Evolutionary conservation across 2,329 filamentous ascomycete species (phyloP).

Genomic region (Grosmannia serpens): DNA sequence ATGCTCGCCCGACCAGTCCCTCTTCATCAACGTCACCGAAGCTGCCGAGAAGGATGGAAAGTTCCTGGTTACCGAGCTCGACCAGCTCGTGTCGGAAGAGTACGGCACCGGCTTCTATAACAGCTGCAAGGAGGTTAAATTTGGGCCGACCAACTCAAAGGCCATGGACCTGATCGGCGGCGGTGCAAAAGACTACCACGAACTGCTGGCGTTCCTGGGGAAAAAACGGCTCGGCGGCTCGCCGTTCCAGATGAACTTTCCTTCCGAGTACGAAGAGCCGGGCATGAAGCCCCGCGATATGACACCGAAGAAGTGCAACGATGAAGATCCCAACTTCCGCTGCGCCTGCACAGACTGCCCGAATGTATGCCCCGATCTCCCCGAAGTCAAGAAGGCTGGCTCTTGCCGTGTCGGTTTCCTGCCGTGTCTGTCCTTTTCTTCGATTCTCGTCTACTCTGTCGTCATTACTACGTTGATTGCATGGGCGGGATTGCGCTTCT

Average conservation of each 20-base stretch:
- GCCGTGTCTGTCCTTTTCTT: slow-evolving; percentile 89
- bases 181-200: slow-evolving; percentile 78
- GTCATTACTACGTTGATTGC: slow-evolving; percentile 60
- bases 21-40: slow-evolving; percentile 86
- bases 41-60: slow-evolving; percentile 50
- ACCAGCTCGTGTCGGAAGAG: slow-evolving; percentile 73
- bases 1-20: slow-evolving; percentile 90
- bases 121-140: slow-evolving; percentile 98
- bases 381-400: slow-evolving; percentile 56
- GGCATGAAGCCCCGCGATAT: slow-evolving; percentile 64
- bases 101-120: slow-evolving; percentile 86
- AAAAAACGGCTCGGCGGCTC: slow-evolving; percentile 86
- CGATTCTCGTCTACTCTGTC: slow-evolving; percentile 74
- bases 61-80: slow-evolving; percentile 70
- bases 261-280: slow-evolving; percentile 45
- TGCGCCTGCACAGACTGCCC: slow-evolving; percentile 94
- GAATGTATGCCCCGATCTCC: slow-evolving; percentile 70
- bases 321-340: slow-evolving; percentile 70
- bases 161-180: slow-evolving; percentile 96
- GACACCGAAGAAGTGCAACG: slow-evolving; percentile 77
- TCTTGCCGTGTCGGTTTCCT: slow-evolving; percentile 75
- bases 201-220: slow-evolving; percentile 83
- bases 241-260: slow-evolving; percentile 97
- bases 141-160: slow-evolving; percentile 83
- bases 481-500: slow-evolving; percentile 62